Evolutionary conservation across 352 stramenopile species (phyloP).

Genomic region (Phytopythium cucurbitacearum): DNA sequence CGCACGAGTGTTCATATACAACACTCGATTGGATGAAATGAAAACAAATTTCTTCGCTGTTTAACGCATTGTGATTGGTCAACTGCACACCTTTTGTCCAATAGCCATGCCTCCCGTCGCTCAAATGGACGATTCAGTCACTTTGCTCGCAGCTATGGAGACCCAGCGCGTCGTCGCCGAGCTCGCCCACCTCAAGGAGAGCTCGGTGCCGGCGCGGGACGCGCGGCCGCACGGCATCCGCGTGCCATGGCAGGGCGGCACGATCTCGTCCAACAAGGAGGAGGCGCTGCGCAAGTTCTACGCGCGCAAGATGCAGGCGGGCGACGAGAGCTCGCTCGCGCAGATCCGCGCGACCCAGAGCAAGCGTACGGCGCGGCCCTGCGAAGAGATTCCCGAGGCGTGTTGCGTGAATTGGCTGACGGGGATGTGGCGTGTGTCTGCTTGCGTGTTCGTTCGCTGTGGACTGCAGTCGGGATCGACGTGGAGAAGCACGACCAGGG

Average conservation of each 20-base stretch:
- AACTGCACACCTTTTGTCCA: neutral
- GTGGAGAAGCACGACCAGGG: slow-evolving; percentile 6
- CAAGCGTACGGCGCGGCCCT: slow-evolving; percentile 26
- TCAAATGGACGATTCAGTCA: neutral
- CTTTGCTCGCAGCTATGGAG: neutral
- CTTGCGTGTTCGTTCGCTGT: neutral
- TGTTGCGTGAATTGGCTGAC: neutral
- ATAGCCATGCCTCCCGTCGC: neutral
- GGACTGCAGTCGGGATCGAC: slow-evolving; percentile 14
- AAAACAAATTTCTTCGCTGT: neutral
- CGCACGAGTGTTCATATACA: too few relatives aligned
- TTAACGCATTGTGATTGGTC: too few relatives aligned
- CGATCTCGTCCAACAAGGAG: slow-evolving; percentile 82
- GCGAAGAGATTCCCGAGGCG: too few relatives aligned
- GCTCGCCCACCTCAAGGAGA: slow-evolving; percentile 71
- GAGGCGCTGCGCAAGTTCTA: slow-evolving; percentile 85
- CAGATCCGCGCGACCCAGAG: slow-evolving; percentile 46
- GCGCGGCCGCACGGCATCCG: slow-evolving; percentile 16
- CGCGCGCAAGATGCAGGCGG: slow-evolving; percentile 57
- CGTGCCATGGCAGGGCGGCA: slow-evolving; percentile 76
- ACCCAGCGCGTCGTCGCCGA: slow-evolving; percentile 42
- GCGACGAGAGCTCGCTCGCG: slow-evolving; percentile 35
- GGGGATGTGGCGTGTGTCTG: neutral
- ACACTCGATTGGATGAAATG: neutral
- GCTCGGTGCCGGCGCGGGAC: slow-evolving; percentile 18